Evolutionary conservation across 2,329 filamentous ascomycete species (phyloP).

Genomic region (Eurotiales sp.): DNA sequence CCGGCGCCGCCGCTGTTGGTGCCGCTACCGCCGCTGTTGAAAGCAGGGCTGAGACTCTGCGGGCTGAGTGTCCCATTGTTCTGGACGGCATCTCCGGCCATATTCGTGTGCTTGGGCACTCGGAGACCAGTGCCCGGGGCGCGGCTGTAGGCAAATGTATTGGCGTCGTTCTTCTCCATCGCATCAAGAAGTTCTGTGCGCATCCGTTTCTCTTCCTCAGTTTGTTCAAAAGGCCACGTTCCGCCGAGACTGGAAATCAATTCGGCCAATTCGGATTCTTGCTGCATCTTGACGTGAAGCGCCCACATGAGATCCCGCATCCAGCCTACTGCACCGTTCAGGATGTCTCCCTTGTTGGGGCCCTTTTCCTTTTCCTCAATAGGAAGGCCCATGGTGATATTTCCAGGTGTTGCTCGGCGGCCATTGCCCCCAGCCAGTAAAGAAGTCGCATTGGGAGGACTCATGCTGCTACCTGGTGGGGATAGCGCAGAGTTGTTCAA

Average conservation of each 20-base stretch:
- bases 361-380: constrained; percentile 98
- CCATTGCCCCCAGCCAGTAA: constrained; percentile 81
- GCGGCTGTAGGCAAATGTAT: constrained; percentile 79
- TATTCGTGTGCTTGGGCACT: constrained; percentile 89
- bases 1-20: constrained; percentile 43
- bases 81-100: constrained; percentile 72
- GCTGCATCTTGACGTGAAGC: constrained; percentile 80
- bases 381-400: constrained; percentile 87
- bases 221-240: constrained; percentile 73
- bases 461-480: constrained; percentile 67
- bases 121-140: constrained; percentile 78
- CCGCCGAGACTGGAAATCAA: constrained; percentile 69
- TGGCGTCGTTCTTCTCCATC: constrained; percentile 72
- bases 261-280: constrained; percentile 81
- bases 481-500: constrained; percentile 88
- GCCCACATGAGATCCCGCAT: constrained; percentile 98
- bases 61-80: constrained; percentile 49
- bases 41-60: constrained; percentile 61
- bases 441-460: constrained; percentile 62
- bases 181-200: constrained; percentile 86
- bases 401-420: constrained; percentile 72
- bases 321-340: constrained; percentile 96
- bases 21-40: constrained; percentile 68
- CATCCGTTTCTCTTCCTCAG: constrained; percentile 94
- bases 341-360: constrained; percentile 96